These are phyloP conservation scores for Trichoderma afroharzianum DNA, from an alignment of 2,329 filamentous ascomycete genomes.

Conservation along the genomic window DNA sequence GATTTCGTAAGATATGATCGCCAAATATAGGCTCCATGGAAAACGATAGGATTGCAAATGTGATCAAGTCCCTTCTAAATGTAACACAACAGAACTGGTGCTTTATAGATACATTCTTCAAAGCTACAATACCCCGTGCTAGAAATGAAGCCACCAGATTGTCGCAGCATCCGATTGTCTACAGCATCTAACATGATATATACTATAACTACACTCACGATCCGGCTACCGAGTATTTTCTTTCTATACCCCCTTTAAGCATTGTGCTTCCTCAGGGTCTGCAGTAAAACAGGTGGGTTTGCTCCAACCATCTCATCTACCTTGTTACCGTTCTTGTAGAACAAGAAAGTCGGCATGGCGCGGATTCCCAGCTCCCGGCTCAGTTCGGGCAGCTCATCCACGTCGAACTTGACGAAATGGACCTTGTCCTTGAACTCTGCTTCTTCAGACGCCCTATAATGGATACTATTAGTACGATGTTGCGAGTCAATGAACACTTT, in stretches of 20 bases:
- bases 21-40: too few species aligned
- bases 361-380: conserved; percentile 73
- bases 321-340: conserved; percentile 78
- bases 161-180: not conserved
- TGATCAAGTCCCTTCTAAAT: too few species aligned
- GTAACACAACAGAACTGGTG: too few species aligned
- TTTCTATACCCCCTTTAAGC: not conserved
- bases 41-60: too few species aligned
- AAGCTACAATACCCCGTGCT: not conserved
- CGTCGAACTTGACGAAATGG: conserved; percentile 84
- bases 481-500: not conserved
- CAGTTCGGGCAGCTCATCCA: conserved; percentile 73
- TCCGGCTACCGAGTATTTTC: not conserved
- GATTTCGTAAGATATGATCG: too few species aligned
- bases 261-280: conserved; percentile 20
- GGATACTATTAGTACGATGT: not conserved
- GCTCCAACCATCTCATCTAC: conserved; percentile 72
- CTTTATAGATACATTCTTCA: too few species aligned
- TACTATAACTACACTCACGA: not conserved
- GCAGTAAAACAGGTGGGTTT: conserved; percentile 62
- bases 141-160: not conserved
- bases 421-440: conserved; percentile 55
- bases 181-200: not conserved
- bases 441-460: conserved; percentile 26
- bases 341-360: conserved; percentile 86